Evolutionary conservation across 2,329 filamentous ascomycete species (phyloP).

Genomic region (Colletotrichum cereale): DNA sequence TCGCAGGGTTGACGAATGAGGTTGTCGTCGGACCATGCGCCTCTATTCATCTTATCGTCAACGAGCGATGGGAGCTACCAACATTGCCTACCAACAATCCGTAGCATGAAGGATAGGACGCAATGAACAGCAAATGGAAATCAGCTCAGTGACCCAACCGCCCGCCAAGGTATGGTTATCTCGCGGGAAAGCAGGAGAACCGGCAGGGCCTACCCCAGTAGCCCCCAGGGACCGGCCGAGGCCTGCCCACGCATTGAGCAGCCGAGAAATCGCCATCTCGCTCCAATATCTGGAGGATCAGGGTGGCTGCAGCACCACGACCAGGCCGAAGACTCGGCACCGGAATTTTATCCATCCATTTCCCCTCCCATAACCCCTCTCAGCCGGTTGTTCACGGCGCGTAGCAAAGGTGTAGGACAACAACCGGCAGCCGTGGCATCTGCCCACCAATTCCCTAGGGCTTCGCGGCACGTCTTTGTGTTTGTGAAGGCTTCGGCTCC

Average conservation of each 20-base stretch:
- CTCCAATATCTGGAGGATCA: conserved; percentile 8
- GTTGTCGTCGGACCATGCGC: conserved; percentile 1
- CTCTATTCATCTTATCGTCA: neutral
- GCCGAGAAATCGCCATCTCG: conserved; percentile 19
- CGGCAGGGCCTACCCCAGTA: conserved; percentile 36
- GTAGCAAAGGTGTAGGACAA: neutral
- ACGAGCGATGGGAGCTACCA: neutral
- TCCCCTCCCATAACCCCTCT: neutral
- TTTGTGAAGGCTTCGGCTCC: neutral
- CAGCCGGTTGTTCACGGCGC: neutral
- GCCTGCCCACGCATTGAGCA: conserved; percentile 11
- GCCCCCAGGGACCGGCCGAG: conserved; percentile 25
- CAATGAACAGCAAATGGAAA: conserved; percentile 19
- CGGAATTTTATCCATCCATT: neutral
- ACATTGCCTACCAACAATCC: neutral
- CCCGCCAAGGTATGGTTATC: conserved; percentile 35
- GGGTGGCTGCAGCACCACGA: neutral
- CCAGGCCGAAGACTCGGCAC: neutral
- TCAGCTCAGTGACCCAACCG: conserved; percentile 28
- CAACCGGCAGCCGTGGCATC: neutral
- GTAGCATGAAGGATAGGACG: neutral
- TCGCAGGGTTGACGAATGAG: neutral
- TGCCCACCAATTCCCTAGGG: neutral
- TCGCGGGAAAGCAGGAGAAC: conserved; percentile 21
- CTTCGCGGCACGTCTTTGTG: neutral